phyloP scores from a whole-genome alignment of 805 yeast genomes.

The Tetrapisispora arboricola region DNA sequence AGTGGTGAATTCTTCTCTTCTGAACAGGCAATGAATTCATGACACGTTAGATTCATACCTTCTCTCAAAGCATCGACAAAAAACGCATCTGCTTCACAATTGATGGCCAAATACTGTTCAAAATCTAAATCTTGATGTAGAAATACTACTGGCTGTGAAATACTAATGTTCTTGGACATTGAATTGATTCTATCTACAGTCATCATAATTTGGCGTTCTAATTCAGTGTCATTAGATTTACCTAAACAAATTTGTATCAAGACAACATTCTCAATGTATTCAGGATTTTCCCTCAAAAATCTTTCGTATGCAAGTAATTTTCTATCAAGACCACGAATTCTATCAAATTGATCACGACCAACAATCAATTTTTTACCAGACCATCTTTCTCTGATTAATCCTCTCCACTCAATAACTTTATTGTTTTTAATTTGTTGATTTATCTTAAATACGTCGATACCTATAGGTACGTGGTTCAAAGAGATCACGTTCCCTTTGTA shows the following conservation, averaged over 20 bases:
- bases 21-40: conserved; percentile 79
- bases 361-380: conserved; percentile 56
- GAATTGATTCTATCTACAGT: conserved; percentile 84
- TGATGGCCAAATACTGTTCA: conserved; percentile 78
- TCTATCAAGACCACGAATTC: conserved; percentile 78
- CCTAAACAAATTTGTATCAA: conserved; percentile 74
- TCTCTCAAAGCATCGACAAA: conserved; percentile 88
- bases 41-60: conserved; percentile 95
- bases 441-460: conserved; percentile 61
- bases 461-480: conserved; percentile 59
- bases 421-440: conserved; percentile 36
- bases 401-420: conserved; percentile 54
- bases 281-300: conserved; percentile 64
- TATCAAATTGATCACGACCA: conserved; percentile 80
- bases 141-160: conserved; percentile 73
- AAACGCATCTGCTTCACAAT: conserved; percentile 78
- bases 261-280: conserved; percentile 55
- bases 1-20: conserved; percentile 66
- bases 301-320: conserved; percentile 80
- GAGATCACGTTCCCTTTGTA: conserved; percentile 48
- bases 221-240: conserved; percentile 44
- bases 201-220: conserved; percentile 62
- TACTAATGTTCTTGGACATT: conserved; percentile 58
- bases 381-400: conserved; percentile 73
- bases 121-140: conserved; percentile 83